These are phyloP conservation scores for Polyporus arcularius DNA, from an alignment of 768 basidiomycete species.

Conservation along the genomic window DNA sequence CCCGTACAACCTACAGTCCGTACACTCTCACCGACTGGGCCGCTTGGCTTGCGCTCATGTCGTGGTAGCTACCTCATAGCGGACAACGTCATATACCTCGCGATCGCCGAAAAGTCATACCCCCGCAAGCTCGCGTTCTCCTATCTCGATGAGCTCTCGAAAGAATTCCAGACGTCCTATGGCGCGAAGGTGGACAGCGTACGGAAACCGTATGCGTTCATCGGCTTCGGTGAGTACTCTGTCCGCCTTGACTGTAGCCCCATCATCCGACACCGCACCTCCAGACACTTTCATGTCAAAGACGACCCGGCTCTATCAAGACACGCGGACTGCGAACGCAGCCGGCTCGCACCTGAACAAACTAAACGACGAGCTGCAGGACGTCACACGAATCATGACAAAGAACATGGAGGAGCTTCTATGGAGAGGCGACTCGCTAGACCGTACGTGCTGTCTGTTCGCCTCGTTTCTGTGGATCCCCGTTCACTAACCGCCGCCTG, in stretches of 20 bases:
- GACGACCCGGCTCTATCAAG: constrained; percentile 92
- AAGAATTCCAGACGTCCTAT: constrained; percentile 92
- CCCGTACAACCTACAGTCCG: constrained; percentile 93
- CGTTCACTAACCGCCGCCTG: not conserved
- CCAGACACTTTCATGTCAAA: constrained; percentile 97
- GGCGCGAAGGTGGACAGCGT: constrained; percentile 91
- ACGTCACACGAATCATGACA: constrained; percentile 99
- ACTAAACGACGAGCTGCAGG: constrained; percentile 94
- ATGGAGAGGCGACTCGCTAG: constrained; percentile 97
- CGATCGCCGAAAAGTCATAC: constrained; percentile 96
- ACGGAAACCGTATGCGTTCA: constrained; percentile 97
- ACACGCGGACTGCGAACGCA: constrained; percentile 83
- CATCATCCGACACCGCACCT: constrained; percentile 4
- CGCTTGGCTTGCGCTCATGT: not conserved
- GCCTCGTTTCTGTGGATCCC: not conserved
- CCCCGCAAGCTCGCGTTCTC: constrained; percentile 97
- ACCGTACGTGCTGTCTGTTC: constrained; percentile 59
- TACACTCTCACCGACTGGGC: constrained; percentile 24
- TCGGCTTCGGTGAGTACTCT: constrained; percentile 83
- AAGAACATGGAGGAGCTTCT: constrained; percentile 99
- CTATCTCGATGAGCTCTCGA: constrained; percentile 94
- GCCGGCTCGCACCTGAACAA: constrained; percentile 75
- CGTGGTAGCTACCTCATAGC: constrained; percentile 83
- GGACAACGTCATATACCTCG: constrained; percentile 93
- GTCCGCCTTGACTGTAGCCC: not conserved